These are phyloP conservation scores for Hansfordia pulvinata DNA, from an alignment of 2,329 filamentous ascomycete species.

Conservation along the genomic window DNA sequence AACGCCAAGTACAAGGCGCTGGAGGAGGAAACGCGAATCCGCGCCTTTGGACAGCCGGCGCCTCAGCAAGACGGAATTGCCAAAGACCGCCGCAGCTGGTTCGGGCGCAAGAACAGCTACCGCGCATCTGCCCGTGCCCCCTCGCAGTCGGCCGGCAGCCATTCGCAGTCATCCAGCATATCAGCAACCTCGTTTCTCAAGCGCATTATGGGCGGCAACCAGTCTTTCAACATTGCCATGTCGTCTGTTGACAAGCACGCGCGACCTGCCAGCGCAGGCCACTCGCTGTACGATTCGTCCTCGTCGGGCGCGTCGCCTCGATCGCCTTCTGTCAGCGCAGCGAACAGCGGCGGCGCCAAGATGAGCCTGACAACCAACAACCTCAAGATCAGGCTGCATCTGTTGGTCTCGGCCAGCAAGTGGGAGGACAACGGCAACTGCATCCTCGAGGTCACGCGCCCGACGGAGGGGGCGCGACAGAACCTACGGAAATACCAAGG, in stretches of 20 bases:
- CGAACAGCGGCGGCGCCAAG: slow-evolving; percentile 31
- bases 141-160: slow-evolving; percentile 57
- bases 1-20: slow-evolving; percentile 75
- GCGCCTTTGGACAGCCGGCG: slow-evolving; percentile 50
- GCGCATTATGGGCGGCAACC: slow-evolving; percentile 56
- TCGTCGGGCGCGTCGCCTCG: slow-evolving; percentile 40
- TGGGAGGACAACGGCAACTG: slow-evolving; percentile 91
- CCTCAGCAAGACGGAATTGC: slow-evolving; percentile 30
- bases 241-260: slow-evolving; percentile 56
- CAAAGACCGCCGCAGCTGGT: slow-evolving; percentile 39
- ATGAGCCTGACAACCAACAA: slow-evolving; percentile 57
- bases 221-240: slow-evolving; percentile 67
- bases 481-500: slow-evolving; percentile 47
- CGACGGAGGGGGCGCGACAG: slow-evolving; percentile 47
- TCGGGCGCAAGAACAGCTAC: slow-evolving; percentile 52
- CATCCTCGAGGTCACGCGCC: slow-evolving; percentile 65
- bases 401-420: slow-evolving; percentile 60
- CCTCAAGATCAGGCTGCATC: slow-evolving; percentile 75
- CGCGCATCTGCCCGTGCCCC: slow-evolving; percentile 47
- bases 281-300: slow-evolving; percentile 48
- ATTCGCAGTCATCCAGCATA: slow-evolving; percentile 41
- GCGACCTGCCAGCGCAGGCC: slow-evolving; percentile 35
- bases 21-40: slow-evolving; percentile 55
- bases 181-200: slow-evolving; percentile 68
- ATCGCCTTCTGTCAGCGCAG: slow-evolving; percentile 43